Evolutionary conservation across 345 rosid genomes (phyloP), one percentile per base, ranked within the genome.

Genomic region (Rubroshorea leprosula): DNA sequence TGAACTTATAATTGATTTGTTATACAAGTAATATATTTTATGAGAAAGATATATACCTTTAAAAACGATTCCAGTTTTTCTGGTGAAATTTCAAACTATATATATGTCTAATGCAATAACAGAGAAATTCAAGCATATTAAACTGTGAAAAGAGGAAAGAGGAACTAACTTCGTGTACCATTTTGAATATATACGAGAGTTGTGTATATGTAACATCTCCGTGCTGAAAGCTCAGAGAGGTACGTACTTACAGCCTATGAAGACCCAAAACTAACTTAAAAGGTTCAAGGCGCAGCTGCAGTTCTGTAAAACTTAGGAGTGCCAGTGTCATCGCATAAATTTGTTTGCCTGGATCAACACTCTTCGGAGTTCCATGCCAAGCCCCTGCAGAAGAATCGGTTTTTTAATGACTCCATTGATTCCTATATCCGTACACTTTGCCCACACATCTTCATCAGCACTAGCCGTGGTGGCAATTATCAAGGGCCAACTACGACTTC

Each of bases 381-480:
- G 76, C 15, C 80, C 89, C 67, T 80, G 86, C 31, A 87, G 54
- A 54, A 76, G 55, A 14, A 79, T 77, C 0, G 99, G 99, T 70
- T 93, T 89, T 65, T 77, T 71, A 47, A 93, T 78, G 43, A 93
- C 74, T 18, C 96, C 99, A 49, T 87, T 83, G 51, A 93, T 84
- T 23, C 99, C 97, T 21, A 67, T 63, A 61, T 89, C 84, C 52
- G 23, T 23, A 72, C 96, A 87, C 63, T 64, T 83, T 14, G 73
- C 84, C 97, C 83, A 71, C 50, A 83, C 51, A 18, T 79, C 83
- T 1, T 82, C 83, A 11, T 83, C 90, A 0, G 66, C 67, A 45
- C 80, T 78, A 24, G 90, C 67, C 0, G 92, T 82, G 66, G 81
- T 67, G 46, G 82, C 92, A 19, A 93, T 58, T 1, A 93, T 80